phyloP scores from a whole-genome alignment of 78 protist species.

The Diacronema lutheri region DNA sequence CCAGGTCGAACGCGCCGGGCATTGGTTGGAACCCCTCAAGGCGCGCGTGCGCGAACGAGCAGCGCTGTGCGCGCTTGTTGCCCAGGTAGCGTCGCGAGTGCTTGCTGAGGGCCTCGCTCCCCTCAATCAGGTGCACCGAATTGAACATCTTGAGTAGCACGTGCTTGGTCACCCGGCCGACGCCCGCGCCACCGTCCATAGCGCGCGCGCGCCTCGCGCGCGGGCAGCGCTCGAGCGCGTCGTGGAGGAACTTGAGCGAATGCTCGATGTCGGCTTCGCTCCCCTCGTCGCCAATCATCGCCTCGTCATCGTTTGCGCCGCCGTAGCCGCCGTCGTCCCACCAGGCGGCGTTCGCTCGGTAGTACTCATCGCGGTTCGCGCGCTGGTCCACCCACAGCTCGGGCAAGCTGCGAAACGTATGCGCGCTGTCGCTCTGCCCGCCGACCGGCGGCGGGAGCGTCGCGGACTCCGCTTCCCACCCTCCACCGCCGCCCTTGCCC shows the following conservation, averaged over 20 bases:
- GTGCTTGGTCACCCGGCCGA: slow-evolving; percentile 6
- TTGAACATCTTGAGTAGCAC: not conserved
- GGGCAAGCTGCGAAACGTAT: not conserved
- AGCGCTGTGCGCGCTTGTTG: not conserved
- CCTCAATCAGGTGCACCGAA: not conserved
- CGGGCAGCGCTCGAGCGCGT: not conserved
- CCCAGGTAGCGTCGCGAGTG: not conserved
- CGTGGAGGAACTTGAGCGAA: not conserved
- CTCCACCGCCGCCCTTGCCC: too few relatives aligned
- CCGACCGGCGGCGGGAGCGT: too few relatives aligned
- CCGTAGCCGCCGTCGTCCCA: slow-evolving; percentile 8
- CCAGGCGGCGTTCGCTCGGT: not conserved
- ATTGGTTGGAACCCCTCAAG: not conserved
- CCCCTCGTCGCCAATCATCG: not conserved
- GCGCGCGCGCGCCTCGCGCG: not conserved
- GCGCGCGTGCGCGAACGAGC: not conserved
- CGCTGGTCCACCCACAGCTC: not conserved
- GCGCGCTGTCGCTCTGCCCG: too few relatives aligned
- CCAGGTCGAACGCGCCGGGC: not conserved
- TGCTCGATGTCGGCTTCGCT: not conserved
- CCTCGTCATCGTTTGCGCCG: not conserved
- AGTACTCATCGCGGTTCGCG: not conserved
- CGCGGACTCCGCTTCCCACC: too few relatives aligned
- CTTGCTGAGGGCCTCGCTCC: not conserved
- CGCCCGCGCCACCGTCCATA: slow-evolving; percentile 1